Percentiles rank a stretch among this genome's conserved stretches.
Conservation (phyloP, 176 grass and related monocot genomes). For the Rhipidocladum racemiflorum region DNA sequence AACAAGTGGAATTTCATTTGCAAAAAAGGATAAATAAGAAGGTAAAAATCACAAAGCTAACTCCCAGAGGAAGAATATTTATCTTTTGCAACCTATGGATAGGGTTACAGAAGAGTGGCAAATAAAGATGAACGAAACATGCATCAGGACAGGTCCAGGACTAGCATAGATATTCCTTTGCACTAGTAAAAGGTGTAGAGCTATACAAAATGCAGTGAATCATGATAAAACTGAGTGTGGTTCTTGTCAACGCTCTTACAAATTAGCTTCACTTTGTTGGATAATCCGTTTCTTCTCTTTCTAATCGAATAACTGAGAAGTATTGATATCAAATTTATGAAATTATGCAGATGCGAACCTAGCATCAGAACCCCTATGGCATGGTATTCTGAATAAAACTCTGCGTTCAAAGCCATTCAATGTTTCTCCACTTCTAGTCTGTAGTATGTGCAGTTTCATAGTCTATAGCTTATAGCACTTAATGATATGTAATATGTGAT, state of each 20-base stretch:
- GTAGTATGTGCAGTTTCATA: neutral
- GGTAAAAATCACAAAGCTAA: neutral
- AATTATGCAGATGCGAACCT: neutral
- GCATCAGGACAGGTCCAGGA: conserved; percentile 6
- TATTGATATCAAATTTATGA: conserved; percentile 10
- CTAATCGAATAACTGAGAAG: neutral
- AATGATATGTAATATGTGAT: neutral
- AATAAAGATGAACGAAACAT: neutral
- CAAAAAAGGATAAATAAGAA: conserved; percentile 11
- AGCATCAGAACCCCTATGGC: neutral
- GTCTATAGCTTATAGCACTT: neutral
- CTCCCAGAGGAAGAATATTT: neutral
- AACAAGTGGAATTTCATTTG: neutral
- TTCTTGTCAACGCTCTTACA: neutral
- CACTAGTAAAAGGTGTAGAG: neutral
- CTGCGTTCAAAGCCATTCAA: neutral
- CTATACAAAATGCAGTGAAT: neutral
- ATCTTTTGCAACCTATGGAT: neutral
- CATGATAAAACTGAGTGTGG: neutral
- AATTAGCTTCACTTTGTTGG: conserved; percentile 15
- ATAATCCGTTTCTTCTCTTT: neutral
- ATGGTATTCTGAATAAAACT: neutral
- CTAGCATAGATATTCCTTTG: neutral
- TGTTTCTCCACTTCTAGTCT: neutral
- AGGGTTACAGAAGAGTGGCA: neutral